phyloP scores from a whole-genome alignment of 129 eudicot species.

The Centaurea solstitialis region DNA sequence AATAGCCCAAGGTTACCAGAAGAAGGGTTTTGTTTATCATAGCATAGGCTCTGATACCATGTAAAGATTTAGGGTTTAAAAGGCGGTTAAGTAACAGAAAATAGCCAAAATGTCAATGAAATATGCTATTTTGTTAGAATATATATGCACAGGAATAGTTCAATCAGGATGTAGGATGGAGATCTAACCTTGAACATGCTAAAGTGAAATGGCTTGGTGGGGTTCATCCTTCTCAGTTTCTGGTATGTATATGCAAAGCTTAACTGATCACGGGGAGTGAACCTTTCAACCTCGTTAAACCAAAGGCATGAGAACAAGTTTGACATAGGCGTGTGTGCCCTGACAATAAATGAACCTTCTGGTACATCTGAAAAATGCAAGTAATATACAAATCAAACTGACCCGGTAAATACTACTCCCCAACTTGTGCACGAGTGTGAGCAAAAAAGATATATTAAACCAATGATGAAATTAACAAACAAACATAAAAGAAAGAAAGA shows the following conservation, averaged over 20 bases:
- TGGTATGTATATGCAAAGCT: constrained; percentile 98
- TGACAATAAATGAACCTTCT: constrained; percentile 93
- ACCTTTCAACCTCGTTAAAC: constrained; percentile 97
- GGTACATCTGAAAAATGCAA: constrained; percentile 74
- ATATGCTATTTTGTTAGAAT: background rate
- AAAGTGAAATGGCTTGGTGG: constrained; percentile 78
- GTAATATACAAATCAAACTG: background rate
- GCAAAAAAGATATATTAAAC: constrained; percentile 3
- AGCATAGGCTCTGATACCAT: background rate
- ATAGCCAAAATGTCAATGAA: background rate
- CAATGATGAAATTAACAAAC: constrained; percentile 4
- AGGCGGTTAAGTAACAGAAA: background rate
- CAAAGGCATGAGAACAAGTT: constrained; percentile 97
- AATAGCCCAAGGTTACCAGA: background rate
- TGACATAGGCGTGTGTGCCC: constrained; percentile 99
- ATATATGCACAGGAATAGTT: background rate
- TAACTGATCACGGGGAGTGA: constrained; percentile 97
- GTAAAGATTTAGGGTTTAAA: background rate
- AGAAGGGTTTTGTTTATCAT: background rate
- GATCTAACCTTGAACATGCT: constrained; percentile 89
- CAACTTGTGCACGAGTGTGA: background rate
- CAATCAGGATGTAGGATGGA: background rate
- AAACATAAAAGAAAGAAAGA: background rate
- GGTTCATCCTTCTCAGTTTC: constrained; percentile 84
- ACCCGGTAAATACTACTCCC: background rate